Percentiles rank a stretch among this genome's conserved stretches.
These are phyloP conservation scores for Leishmania martiniquensis DNA, from an alignment of 208 protist genomes.

Conservation along the genomic window DNA sequence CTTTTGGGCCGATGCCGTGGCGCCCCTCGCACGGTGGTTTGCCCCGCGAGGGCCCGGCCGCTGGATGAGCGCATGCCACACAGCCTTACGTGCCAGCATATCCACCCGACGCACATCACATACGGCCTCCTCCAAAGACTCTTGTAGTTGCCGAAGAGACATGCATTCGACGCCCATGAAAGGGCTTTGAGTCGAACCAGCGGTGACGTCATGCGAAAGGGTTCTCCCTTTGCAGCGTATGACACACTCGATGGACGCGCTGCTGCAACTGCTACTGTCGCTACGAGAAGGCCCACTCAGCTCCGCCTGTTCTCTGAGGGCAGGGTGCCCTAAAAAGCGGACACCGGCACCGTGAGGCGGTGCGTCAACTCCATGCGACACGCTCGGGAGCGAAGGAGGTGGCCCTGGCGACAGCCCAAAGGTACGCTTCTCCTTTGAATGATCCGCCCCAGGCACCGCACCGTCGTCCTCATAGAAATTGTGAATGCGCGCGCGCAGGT, in stretches of 20 bases:
- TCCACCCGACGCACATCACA: conserved; percentile 44
- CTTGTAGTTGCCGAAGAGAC: conserved; percentile 31
- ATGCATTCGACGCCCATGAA: neutral
- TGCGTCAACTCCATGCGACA: neutral
- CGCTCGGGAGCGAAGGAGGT: neutral
- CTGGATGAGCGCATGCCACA: conserved; percentile 59
- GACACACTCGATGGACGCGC: conserved; percentile 26
- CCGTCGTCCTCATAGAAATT: conserved; percentile 34
- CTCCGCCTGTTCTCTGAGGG: neutral
- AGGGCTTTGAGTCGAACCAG: neutral
- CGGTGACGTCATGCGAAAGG: neutral
- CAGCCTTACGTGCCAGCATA: conserved; percentile 55
- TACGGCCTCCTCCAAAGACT: conserved; percentile 40
- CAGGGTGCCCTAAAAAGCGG: neutral
- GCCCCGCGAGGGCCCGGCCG: neutral
- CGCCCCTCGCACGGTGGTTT: neutral
- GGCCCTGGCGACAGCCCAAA: neutral
- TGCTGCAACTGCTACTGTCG: conserved; percentile 11
- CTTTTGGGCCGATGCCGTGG: neutral
- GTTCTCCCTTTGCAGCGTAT: conserved; percentile 6
- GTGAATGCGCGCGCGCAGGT: neutral
- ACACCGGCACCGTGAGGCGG: neutral
- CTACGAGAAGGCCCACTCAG: neutral
- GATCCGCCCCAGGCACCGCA: neutral
- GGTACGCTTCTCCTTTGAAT: neutral